Base-by-base conservation (phyloP, 805 yeast species). In the Yamadazyma ubonensis region DNA sequence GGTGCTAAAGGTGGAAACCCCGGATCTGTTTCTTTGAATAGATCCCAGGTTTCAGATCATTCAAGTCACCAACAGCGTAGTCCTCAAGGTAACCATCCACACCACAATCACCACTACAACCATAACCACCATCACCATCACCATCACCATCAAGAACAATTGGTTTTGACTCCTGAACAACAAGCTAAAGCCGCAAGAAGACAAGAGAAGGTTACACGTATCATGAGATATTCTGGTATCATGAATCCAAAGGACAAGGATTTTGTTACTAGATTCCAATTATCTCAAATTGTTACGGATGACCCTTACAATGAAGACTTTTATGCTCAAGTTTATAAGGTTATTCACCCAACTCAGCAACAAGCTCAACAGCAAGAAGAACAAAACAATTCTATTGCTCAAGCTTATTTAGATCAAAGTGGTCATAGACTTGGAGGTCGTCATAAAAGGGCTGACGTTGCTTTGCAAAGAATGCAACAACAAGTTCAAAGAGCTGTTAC, bases 211-310 rank as follows among this genome's bases (percentile, higher is more conserved):
- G 89, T 84, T 36, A 74, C 80, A 33, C 75, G 83, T 48, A 86
- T 88, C 53, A 73, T 85, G 57, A 81, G 79, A 55, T 87, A 83
- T 67, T 85, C 93, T 20, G 97, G 97, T 48, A 79, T 93, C 48
- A 93, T 93, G 99, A 87, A 89, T 54, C 96, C 96, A 42, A 86
- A 91, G 67, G 99, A 93, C 62, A 90, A 90, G 67, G 96, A 91
- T 65, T 89, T 86, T 57, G 91, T 93, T 36, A 88, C 96, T 31
- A 78, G 97, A 59, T 83, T 90, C 57, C 99, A 93, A 65, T 75
- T 93, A 48, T 88, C 96, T 36, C 96, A 90, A 61, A 85, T 93
- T 63, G 96, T 93, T 36, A 86, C 96, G 8, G 97, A 90, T 41
- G 98, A 93, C 63, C 99, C 99, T 10, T 87, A 86, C 63, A 88